Evolutionary conservation across 192 early-diverging fungal genomes (phyloP).

Genomic region (Kappamyces sp.): DNA sequence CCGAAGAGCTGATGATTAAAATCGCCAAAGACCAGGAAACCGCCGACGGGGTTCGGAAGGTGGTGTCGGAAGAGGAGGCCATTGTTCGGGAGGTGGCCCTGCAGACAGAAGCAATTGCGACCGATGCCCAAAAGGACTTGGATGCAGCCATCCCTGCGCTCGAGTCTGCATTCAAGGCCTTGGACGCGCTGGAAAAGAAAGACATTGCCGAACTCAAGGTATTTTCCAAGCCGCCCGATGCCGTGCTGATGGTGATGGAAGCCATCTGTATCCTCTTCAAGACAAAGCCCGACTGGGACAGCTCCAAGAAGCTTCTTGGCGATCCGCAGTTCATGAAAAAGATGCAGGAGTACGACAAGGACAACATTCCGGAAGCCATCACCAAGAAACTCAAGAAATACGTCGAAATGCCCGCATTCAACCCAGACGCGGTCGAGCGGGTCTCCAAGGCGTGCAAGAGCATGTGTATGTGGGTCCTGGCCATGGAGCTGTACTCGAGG

Average conservation of each 20-base stretch:
- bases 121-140: slow-evolving; percentile 50
- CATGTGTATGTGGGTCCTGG: slow-evolving; percentile 61
- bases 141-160: slow-evolving; percentile 55
- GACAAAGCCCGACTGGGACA: slow-evolving; percentile 57
- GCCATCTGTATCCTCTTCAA: slow-evolving; percentile 58
- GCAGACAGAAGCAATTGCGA: slow-evolving; percentile 51
- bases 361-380: slow-evolving; percentile 48
- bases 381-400: slow-evolving; percentile 55
- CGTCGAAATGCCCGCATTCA: slow-evolving; percentile 53
- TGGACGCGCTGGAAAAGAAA: slow-evolving; percentile 55
- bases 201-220: slow-evolving; percentile 60
- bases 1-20: slow-evolving; percentile 53
- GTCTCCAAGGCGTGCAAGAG: slow-evolving; percentile 52
- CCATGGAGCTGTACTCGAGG: slow-evolving; percentile 53
- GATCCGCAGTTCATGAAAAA: slow-evolving; percentile 60
- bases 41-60: slow-evolving; percentile 54
- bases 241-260: slow-evolving; percentile 51
- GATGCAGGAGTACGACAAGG: slow-evolving; percentile 54
- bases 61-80: slow-evolving; percentile 52
- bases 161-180: slow-evolving; percentile 50
- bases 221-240: slow-evolving; percentile 52
- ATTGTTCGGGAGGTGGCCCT: slow-evolving; percentile 49
- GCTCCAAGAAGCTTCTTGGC: slow-evolving; percentile 46
- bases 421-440: slow-evolving; percentile 47
- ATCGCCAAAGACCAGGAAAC: slow-evolving; percentile 60